Evolutionary conservation across 164 flowering plant species (phyloP).

Genomic region (Akebia trifoliata): DNA sequence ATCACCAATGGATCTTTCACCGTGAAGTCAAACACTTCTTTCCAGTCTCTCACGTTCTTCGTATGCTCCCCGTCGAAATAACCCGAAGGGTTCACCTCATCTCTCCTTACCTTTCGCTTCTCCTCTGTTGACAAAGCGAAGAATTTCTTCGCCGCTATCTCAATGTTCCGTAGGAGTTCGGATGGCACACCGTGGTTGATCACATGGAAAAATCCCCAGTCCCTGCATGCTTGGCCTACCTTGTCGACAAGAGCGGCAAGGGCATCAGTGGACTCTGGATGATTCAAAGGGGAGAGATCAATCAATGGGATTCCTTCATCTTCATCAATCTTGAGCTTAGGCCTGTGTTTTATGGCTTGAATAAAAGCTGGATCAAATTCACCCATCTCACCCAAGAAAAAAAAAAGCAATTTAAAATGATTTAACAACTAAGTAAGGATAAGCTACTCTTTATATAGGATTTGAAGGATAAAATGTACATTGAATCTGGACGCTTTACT

Average conservation of each 20-base stretch:
- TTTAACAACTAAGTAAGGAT: no score
- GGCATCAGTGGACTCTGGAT: conserved; percentile 1
- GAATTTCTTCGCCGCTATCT: conserved; percentile 33
- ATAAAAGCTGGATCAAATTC: conserved; percentile 42
- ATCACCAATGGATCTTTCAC: conserved; percentile 27
- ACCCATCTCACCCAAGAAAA: no score
- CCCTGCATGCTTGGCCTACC: conserved; percentile 41
- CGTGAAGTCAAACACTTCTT: conserved; percentile 57
- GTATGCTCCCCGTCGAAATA: conserved; percentile 62
- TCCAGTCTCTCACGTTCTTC: conserved; percentile 81
- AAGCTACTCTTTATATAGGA: no score
- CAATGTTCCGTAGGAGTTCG: conserved; percentile 20
- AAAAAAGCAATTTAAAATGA: no score
- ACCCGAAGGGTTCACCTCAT: conserved; percentile 43
- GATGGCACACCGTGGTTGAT: conserved; percentile 61
- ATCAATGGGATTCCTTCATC: conserved; percentile 43
- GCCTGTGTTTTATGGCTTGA: conserved; percentile 47
- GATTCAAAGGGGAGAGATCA: conserved; percentile 32
- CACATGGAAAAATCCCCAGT: conserved; percentile 80
- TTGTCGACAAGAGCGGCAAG: conserved; percentile 19
- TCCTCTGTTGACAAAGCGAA: conserved; percentile 42
- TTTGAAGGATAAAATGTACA: no score
- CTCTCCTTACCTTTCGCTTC: conserved; percentile 46
- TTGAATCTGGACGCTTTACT: no score
- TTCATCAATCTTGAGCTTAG: conserved; percentile 19